phyloP scores from a whole-genome alignment of 768 basidiomycete species.

The Cystofilobasidium ferigula region DNA sequence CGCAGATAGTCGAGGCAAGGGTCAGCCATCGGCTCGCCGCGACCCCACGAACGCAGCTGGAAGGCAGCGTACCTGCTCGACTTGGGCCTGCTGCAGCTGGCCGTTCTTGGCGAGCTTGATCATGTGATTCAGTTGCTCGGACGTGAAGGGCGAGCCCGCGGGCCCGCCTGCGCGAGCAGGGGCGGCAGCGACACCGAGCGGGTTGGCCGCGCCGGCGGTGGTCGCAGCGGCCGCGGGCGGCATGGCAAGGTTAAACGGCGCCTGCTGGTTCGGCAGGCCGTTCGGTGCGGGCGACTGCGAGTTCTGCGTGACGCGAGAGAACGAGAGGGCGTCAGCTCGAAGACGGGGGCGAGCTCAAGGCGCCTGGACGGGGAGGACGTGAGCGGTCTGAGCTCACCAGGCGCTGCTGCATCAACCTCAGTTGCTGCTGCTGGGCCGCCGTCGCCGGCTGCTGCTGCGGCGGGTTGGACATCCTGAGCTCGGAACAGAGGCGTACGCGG shows the following conservation, averaged over 20 bases:
- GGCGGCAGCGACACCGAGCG: background rate
- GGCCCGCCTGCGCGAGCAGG: background rate
- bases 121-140: background rate
- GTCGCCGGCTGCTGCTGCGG: background rate
- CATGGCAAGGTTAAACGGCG: background rate
- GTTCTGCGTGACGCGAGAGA: background rate
- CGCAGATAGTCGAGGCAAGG: background rate
- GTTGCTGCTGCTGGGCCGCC: background rate
- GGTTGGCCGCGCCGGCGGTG: background rate
- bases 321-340: background rate
- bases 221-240: too few species aligned
- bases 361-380: too few species aligned
- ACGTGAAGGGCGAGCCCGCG: background rate
- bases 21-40: background rate
- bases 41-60: background rate
- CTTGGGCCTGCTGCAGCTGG: background rate
- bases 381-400: background rate
- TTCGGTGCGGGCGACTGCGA: background rate
- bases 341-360: background rate
- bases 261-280: background rate
- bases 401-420: background rate
- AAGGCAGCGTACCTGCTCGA: conserved; percentile 7
- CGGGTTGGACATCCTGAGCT: conserved; percentile 4
- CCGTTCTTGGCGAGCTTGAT: background rate
- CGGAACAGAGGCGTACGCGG: too few species aligned